Percentiles rank a stretch among this genome's conserved stretches.
These are phyloP conservation scores for Aechmea fasciata DNA, from an alignment of 176 grass and related monocot genomes.

Conservation along the genomic window DNA sequence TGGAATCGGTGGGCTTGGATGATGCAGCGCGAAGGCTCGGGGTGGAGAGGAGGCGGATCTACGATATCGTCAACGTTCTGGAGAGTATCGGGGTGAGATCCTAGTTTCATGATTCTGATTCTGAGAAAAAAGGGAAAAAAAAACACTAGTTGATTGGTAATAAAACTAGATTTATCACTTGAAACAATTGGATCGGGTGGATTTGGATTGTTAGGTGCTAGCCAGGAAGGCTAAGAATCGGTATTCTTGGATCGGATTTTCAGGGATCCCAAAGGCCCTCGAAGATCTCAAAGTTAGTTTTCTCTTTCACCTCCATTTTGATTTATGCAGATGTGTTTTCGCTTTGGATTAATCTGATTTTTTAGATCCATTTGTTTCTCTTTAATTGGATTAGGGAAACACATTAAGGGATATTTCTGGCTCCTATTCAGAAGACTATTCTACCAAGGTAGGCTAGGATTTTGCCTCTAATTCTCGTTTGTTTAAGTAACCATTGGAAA, in stretches of 20 bases:
- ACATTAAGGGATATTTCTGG: slow-evolving; percentile 30
- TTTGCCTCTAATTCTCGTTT: neutral
- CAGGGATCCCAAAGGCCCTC: slow-evolving; percentile 53
- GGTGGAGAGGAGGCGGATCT: slow-evolving; percentile 96
- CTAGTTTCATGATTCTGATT: neutral
- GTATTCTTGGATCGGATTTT: slow-evolving; percentile 82
- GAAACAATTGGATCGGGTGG: neutral
- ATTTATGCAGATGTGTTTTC: neutral
- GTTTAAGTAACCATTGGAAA: neutral
- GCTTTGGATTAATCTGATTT: neutral
- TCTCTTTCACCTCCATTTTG: neutral
- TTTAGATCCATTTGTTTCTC: neutral
- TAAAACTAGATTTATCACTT: neutral
- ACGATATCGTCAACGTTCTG: slow-evolving; percentile 94
- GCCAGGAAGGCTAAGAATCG: slow-evolving; percentile 74
- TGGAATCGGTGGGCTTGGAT: slow-evolving; percentile 62
- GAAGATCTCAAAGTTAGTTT: slow-evolving; percentile 53
- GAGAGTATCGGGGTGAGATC: slow-evolving; percentile 86
- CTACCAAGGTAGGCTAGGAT: slow-evolving; percentile 27
- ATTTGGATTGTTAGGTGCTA: slow-evolving; percentile 37
- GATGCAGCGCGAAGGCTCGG: slow-evolving; percentile 60
- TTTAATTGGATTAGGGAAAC: slow-evolving; percentile 38
- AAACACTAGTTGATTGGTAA: neutral
- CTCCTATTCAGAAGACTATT: slow-evolving; percentile 23
- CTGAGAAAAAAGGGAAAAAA: slow-evolving; percentile 2